These are phyloP conservation scores for Ogataea henricii DNA, from an alignment of 805 yeast species.

Conservation along the genomic window DNA sequence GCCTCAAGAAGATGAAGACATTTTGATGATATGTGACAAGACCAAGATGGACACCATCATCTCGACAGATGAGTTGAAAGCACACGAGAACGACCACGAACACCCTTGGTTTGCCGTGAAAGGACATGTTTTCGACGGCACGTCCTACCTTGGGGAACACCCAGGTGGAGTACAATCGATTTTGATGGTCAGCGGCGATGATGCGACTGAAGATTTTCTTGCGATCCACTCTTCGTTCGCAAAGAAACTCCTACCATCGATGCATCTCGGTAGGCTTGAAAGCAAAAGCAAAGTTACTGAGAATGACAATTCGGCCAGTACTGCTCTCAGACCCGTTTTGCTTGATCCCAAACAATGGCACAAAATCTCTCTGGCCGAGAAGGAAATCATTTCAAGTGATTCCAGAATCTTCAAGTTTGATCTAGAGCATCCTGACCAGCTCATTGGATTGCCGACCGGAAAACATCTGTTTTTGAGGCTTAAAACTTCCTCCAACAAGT, in stretches of 20 bases:
- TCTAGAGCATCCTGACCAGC: conserved; percentile 34
- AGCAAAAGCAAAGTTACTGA: conserved; percentile 21
- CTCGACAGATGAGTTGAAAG: conserved; percentile 21
- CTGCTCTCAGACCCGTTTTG: background rate
- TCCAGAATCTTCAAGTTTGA: conserved; percentile 33
- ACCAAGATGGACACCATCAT: conserved; percentile 24
- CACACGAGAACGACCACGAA: conserved; percentile 19
- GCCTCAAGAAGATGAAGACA: conserved; percentile 28
- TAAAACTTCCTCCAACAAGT: conserved; percentile 26
- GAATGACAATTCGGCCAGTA: conserved; percentile 32
- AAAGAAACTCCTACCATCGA: conserved; percentile 29
- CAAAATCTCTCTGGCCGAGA: conserved; percentile 22
- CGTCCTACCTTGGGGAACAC: conserved; percentile 36
- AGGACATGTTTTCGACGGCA: conserved; percentile 39
- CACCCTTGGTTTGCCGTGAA: conserved; percentile 36
- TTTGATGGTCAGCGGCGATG: conserved; percentile 30
- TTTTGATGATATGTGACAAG: conserved; percentile 33
- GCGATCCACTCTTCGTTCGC: conserved; percentile 37
- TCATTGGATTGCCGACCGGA: conserved; percentile 37
- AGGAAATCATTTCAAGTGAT: conserved; percentile 31
- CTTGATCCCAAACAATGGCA: background rate
- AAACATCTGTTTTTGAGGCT: conserved; percentile 34
- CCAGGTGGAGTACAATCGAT: conserved; percentile 35
- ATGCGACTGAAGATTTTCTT: conserved; percentile 36
- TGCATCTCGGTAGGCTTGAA: conserved; percentile 28